These are phyloP conservation scores for Boletus rubropictus DNA, from an alignment of 768 basidiomycete genomes.

Conservation along the genomic window DNA sequence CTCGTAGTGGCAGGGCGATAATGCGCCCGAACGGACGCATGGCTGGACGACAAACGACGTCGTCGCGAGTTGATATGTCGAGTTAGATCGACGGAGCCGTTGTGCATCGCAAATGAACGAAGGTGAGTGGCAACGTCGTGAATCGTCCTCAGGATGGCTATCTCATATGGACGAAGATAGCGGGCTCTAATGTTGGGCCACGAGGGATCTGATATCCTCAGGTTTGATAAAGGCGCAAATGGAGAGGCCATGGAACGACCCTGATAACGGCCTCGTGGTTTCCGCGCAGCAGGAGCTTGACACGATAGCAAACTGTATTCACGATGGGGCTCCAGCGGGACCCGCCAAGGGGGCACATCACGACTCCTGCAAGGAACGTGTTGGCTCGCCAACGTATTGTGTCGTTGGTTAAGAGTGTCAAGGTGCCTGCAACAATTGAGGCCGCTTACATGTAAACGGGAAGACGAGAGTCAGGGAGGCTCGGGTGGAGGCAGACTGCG, in stretches of 20 bases:
- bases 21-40: background rate
- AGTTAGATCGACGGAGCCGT: background rate
- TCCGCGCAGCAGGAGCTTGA: constrained; percentile 5
- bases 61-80: background rate
- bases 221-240: constrained; percentile 9
- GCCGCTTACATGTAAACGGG: background rate
- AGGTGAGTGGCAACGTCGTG: background rate
- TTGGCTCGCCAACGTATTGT: background rate
- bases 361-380: background rate
- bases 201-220: too few species aligned
- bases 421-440: background rate
- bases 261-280: constrained; percentile 11
- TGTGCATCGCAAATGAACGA: constrained; percentile 1
- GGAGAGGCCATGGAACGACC: background rate
- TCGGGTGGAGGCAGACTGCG: constrained; percentile 10
- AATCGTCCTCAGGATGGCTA: constrained; percentile 2
- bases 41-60: background rate
- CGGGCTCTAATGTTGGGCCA: too few species aligned
- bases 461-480: constrained; percentile 17
- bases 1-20: constrained; percentile 2
- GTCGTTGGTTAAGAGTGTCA: background rate
- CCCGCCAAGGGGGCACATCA: background rate
- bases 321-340: background rate
- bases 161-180: background rate
- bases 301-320: background rate